These are phyloP conservation scores for Trametes versicolor DNA, from an alignment of 1,284 basidiomycete genomes.

Conservation along the genomic window DNA sequence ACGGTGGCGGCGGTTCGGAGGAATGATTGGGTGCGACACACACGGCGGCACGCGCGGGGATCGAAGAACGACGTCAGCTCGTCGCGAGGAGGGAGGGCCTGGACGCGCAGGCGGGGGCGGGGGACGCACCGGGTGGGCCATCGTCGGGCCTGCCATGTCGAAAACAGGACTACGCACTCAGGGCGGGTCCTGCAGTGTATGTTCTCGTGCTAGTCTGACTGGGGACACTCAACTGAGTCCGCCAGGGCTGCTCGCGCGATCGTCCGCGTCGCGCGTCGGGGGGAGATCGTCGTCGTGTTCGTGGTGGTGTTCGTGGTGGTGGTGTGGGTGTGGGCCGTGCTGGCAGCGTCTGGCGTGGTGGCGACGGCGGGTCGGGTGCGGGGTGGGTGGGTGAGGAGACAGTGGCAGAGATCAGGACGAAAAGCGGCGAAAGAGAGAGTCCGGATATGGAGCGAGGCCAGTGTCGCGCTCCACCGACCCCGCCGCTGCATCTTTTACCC, in stretches of 20 bases:
- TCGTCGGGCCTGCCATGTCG: conserved; percentile 28
- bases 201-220: conserved; percentile 1
- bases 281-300: neutral
- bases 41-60: conserved; percentile 11
- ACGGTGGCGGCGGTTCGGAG: neutral
- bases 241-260: conserved; percentile 9
- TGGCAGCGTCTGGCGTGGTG: conserved; percentile 1
- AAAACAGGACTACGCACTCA: conserved; percentile 11
- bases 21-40: conserved; percentile 11
- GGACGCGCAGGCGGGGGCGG: neutral
- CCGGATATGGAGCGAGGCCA: neutral
- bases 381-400: neutral
- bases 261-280: neutral
- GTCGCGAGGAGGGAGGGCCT: neutral
- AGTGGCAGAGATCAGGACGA: neutral
- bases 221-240: neutral
- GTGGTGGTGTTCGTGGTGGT: neutral
- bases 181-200: neutral
- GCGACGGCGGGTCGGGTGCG: neutral
- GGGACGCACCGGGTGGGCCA: conserved; percentile 23
- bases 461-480: conserved; percentile 3
- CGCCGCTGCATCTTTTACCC: conserved; percentile 14
- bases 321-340: conserved; percentile 1
- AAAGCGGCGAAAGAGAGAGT: neutral
- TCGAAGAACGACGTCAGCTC: conserved; percentile 9